Conservation (phyloP, 768 basidiomycete genomes). For the Mycena rebaudengoi region DNA sequence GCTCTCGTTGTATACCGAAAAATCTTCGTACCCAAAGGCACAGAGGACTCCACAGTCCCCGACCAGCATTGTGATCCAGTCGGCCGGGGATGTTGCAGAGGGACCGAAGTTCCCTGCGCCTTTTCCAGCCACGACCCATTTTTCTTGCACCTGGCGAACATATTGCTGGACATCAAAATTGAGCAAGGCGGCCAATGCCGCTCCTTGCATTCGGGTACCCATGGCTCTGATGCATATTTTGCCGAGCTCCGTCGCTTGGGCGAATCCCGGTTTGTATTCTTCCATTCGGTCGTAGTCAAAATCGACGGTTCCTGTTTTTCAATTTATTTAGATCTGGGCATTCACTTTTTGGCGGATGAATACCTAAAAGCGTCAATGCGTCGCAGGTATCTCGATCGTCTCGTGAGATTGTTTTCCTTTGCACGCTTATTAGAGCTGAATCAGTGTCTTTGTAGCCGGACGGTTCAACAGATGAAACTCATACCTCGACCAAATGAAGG, state of each 20-base stretch:
- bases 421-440: no score
- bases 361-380: background rate
- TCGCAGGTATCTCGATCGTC: background rate
- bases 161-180: background rate
- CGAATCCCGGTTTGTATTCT: background rate
- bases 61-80: background rate
- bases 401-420: background rate
- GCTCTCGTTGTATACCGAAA: background rate
- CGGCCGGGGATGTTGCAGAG: background rate
- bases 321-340: no score
- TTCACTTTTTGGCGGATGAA: background rate
- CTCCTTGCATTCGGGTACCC: background rate
- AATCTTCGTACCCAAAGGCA: background rate
- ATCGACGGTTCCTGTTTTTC: background rate
- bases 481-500: background rate
- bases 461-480: no score
- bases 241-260: background rate
- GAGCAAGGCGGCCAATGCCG: background rate
- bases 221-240: background rate
- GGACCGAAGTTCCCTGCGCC: background rate
- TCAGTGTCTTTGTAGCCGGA: no score
- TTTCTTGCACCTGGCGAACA: background rate
- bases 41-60: background rate
- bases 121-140: background rate
- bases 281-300: background rate